These are phyloP conservation scores for Camelina hispida DNA, from an alignment of 345 rosid genomes.

Conservation along the genomic window DNA sequence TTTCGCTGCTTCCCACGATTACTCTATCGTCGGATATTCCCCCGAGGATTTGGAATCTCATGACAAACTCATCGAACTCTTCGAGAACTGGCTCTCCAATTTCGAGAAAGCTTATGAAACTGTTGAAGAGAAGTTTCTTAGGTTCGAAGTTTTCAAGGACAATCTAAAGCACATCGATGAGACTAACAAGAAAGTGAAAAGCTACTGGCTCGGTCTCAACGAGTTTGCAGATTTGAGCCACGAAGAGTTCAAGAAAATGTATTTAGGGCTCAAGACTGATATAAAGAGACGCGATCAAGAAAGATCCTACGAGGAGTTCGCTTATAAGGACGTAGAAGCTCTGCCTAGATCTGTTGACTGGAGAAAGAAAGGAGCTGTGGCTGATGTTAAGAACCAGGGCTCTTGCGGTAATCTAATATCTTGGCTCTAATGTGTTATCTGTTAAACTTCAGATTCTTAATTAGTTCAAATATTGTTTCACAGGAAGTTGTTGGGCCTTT, in stretches of 20 bases:
- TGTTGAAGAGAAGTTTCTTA: constrained; percentile 64
- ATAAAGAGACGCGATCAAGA: constrained; percentile 32
- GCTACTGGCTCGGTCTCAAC: constrained; percentile 82
- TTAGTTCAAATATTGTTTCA: not conserved
- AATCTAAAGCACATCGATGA: constrained; percentile 77
- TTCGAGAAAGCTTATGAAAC: constrained; percentile 64
- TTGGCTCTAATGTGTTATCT: constrained; percentile 9
- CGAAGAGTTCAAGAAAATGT: constrained; percentile 74
- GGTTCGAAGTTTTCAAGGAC: constrained; percentile 73
- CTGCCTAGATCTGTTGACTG: constrained; percentile 76
- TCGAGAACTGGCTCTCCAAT: constrained; percentile 72
- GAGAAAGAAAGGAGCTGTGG: constrained; percentile 90
- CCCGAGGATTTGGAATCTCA: constrained; percentile 63
- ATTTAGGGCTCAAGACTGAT: constrained; percentile 56
- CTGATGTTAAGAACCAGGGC: constrained; percentile 83
- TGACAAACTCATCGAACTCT: constrained; percentile 63
- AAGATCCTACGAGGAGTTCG: constrained; percentile 45
- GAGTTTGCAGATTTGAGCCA: constrained; percentile 82
- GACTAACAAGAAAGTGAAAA: constrained; percentile 59
- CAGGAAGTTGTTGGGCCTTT: constrained; percentile 99
- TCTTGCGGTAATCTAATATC: constrained; percentile 58
- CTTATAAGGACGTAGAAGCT: constrained; percentile 46
- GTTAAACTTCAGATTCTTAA: not conserved
- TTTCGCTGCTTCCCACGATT: constrained; percentile 53
- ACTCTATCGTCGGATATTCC: constrained; percentile 72